Conservation (phyloP, 1,284 basidiomycete species). For the Cerrena zonata region DNA sequence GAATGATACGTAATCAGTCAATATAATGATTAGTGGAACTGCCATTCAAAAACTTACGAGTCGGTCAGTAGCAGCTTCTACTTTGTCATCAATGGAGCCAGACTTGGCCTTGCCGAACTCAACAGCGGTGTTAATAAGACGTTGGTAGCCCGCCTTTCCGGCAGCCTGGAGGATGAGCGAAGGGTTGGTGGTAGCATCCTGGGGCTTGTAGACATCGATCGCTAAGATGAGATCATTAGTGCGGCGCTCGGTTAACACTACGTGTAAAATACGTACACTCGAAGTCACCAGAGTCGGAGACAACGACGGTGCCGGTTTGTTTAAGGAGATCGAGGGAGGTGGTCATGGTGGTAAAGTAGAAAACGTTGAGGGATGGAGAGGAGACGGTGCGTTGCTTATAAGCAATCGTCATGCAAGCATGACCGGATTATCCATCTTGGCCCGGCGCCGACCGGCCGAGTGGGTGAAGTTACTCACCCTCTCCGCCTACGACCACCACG, state of each 20-base stretch:
- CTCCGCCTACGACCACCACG: background rate
- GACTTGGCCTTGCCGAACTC: slow-evolving; percentile 79
- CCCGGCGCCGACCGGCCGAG: background rate
- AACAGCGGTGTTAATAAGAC: slow-evolving; percentile 81
- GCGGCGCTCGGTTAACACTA: background rate
- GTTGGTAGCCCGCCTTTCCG: slow-evolving; percentile 82
- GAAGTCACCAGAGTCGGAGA: slow-evolving; percentile 88
- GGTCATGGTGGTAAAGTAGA: slow-evolving; percentile 50
- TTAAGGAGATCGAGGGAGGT: slow-evolving; percentile 85
- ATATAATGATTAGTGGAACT: background rate
- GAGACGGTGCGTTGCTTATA: slow-evolving; percentile 8
- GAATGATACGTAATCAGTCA: background rate
- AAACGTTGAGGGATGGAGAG: background rate
- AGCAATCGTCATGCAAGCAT: background rate
- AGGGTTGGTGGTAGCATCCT: slow-evolving; percentile 94
- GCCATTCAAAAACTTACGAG: slow-evolving; percentile 49
- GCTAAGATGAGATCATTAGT: slow-evolving; percentile 36
- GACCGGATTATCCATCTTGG: background rate
- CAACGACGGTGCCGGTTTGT: slow-evolving; percentile 87
- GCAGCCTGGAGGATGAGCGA: slow-evolving; percentile 90
- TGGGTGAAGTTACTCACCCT: background rate
- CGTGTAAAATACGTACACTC: slow-evolving; percentile 48
- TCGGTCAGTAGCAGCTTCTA: slow-evolving; percentile 79
- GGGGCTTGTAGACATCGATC: slow-evolving; percentile 87
- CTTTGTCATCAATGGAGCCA: slow-evolving; percentile 64